Percentiles rank a stretch among this genome's conserved stretches.
phyloP scores from a whole-genome alignment of 2,329 filamentous ascomycete species.

The Cadophora malorum region DNA sequence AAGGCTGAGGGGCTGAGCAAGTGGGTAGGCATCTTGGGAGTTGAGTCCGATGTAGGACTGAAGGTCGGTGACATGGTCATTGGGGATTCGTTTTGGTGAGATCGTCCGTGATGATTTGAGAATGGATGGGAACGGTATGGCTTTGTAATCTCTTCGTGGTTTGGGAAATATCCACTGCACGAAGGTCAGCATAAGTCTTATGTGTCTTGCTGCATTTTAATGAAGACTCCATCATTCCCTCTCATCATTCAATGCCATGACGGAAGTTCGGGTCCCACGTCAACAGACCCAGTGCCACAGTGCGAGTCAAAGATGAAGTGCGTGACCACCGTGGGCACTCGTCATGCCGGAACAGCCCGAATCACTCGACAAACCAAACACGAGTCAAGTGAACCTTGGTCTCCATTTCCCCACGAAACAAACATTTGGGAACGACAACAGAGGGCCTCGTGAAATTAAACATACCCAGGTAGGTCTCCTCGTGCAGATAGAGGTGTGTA shows the following conservation, averaged over 20 bases:
- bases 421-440: background rate
- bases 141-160: slow-evolving; percentile 59
- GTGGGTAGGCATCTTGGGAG: slow-evolving; percentile 23
- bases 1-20: slow-evolving; percentile 25
- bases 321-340: slow-evolving; percentile 6
- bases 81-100: slow-evolving; percentile 38
- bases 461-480: slow-evolving; percentile 65
- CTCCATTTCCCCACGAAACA: slow-evolving; percentile 14
- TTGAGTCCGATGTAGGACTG: slow-evolving; percentile 44
- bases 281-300: background rate
- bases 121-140: slow-evolving; percentile 28
- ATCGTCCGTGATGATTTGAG: slow-evolving; percentile 39
- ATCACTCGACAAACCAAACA: background rate
- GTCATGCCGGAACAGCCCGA: background rate
- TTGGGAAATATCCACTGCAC: slow-evolving; percentile 64
- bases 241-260: background rate
- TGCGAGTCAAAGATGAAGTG: slow-evolving; percentile 2
- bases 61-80: slow-evolving; percentile 32
- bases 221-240: background rate
- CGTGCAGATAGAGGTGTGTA: slow-evolving; percentile 57
- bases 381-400: slow-evolving; percentile 13
- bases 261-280: background rate
- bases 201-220: background rate
- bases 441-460: slow-evolving; percentile 31
- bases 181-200: background rate